phyloP scores from a whole-genome alignment of 208 protist genomes.

The Balamuthia mandrillaris region DNA sequence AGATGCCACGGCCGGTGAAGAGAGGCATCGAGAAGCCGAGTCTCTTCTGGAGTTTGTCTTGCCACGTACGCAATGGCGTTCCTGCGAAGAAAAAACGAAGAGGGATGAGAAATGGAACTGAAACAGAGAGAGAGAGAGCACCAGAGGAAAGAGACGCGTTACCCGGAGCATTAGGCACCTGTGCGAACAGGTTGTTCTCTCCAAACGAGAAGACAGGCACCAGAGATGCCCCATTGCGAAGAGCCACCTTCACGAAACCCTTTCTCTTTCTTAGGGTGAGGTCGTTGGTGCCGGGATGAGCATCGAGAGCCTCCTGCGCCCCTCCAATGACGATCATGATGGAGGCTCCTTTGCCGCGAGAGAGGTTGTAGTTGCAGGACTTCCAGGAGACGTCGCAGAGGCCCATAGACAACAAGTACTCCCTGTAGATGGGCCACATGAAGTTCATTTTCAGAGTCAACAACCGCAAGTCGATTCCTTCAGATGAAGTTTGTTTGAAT shows the following conservation, averaged over 20 bases:
- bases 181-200: slow-evolving; percentile 58
- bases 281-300: slow-evolving; percentile 45
- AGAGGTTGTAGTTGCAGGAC: slow-evolving; percentile 26
- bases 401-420: slow-evolving; percentile 48
- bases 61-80: neutral
- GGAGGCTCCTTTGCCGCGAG: slow-evolving; percentile 2
- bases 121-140: neutral
- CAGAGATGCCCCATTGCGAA: slow-evolving; percentile 39
- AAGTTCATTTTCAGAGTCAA: slow-evolving; percentile 58
- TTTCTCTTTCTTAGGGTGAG: slow-evolving; percentile 54
- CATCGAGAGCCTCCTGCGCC: slow-evolving; percentile 52
- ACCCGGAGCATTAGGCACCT: slow-evolving; percentile 43
- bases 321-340: slow-evolving; percentile 52
- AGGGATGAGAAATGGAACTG: neutral
- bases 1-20: slow-evolving; percentile 45
- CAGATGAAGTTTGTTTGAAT: neutral
- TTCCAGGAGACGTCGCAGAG: slow-evolving; percentile 20
- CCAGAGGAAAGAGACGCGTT: neutral
- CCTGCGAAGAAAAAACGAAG: neutral
- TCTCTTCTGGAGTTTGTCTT: slow-evolving; percentile 36
- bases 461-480: slow-evolving; percentile 43
- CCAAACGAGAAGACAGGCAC: slow-evolving; percentile 59
- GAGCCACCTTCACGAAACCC: slow-evolving; percentile 51
- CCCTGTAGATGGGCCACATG: slow-evolving; percentile 46
- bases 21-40: slow-evolving; percentile 45